Percentiles rank a stretch among this genome's conserved stretches.
Conservation (phyloP, 257 asterid genomes). For the Solanum chilense region DNA sequence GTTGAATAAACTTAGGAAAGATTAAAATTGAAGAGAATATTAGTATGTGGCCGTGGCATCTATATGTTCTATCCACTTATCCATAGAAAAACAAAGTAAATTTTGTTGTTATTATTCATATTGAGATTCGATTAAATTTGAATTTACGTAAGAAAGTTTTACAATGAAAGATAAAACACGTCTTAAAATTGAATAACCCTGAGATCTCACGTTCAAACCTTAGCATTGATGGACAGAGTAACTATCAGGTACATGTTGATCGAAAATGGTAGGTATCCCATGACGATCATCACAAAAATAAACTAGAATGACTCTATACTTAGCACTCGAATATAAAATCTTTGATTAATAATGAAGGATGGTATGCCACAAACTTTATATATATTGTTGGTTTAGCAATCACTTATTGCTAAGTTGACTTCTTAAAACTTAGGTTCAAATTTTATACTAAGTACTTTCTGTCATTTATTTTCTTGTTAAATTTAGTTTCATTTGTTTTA, state of each 20-base stretch:
- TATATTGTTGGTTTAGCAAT: neutral
- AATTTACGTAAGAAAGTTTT: fast-evolving
- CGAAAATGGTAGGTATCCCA: fast-evolving
- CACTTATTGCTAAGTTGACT: neutral
- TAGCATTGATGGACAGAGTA: too few relatives aligned
- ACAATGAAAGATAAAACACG: fast-evolving
- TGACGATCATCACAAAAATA: too few relatives aligned
- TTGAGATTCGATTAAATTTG: neutral
- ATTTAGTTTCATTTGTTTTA: neutral
- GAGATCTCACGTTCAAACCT: too few relatives aligned
- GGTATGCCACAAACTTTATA: neutral
- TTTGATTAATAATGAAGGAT: neutral
- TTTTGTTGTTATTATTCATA: neutral
- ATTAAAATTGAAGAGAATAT: neutral
- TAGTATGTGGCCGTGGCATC: neutral
- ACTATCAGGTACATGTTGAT: too few relatives aligned
- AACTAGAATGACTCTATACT: too few relatives aligned
- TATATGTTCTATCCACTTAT: neutral
- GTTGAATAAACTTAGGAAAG: neutral
- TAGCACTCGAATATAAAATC: fast-evolving
- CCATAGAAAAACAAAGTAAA: neutral
- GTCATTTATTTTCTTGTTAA: neutral
- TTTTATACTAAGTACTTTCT: neutral
- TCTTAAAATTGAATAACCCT: too few relatives aligned
- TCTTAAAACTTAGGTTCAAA: neutral